Percentiles rank a stretch among this genome's conserved stretches.
These are phyloP conservation scores for Hanseniaspora taiwanica DNA, from an alignment of 805 yeast genomes.

Conservation along the genomic window DNA sequence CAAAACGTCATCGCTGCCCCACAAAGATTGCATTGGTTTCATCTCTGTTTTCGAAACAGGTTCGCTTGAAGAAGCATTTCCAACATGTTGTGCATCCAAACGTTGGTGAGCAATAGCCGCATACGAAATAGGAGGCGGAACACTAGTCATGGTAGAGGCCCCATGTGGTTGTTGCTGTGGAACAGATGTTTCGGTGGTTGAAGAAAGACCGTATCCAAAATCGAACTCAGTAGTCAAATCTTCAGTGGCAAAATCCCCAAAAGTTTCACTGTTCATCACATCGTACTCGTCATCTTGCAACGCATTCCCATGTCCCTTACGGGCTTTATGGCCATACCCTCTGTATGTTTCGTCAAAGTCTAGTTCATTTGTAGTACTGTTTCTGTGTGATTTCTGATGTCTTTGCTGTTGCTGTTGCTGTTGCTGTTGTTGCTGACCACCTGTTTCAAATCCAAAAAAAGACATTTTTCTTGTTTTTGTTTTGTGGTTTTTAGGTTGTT, in stretches of 20 bases:
- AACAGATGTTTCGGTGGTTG: constrained; percentile 5
- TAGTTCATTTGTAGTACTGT: constrained; percentile 14
- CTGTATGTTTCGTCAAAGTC: constrained; percentile 80
- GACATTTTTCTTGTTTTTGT: constrained; percentile 12
- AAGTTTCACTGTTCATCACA: constrained; percentile 22
- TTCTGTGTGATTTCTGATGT: not conserved
- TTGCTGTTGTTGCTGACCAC: constrained; percentile 5
- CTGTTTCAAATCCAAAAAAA: constrained; percentile 22
- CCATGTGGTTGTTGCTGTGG: not conserved
- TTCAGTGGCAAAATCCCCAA: constrained; percentile 16
- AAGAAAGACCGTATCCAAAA: constrained; percentile 20
- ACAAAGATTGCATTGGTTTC: constrained; percentile 60
- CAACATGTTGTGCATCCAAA: not conserved
- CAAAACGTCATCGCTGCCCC: constrained; percentile 46
- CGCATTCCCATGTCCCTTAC: constrained; percentile 7
- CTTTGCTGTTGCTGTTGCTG: not conserved
- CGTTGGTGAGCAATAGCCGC: not conserved
- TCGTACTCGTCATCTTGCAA: constrained; percentile 63
- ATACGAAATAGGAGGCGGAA: not conserved
- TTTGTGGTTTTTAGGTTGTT: no score
- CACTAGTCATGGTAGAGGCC: no score
- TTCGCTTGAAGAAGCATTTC: not conserved
- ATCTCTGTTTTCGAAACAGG: constrained; percentile 18
- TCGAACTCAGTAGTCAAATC: constrained; percentile 24
- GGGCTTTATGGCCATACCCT: constrained; percentile 47